Base-by-base conservation (phyloP, 306 rosid species). In the Medicago ruthenica region DNA sequence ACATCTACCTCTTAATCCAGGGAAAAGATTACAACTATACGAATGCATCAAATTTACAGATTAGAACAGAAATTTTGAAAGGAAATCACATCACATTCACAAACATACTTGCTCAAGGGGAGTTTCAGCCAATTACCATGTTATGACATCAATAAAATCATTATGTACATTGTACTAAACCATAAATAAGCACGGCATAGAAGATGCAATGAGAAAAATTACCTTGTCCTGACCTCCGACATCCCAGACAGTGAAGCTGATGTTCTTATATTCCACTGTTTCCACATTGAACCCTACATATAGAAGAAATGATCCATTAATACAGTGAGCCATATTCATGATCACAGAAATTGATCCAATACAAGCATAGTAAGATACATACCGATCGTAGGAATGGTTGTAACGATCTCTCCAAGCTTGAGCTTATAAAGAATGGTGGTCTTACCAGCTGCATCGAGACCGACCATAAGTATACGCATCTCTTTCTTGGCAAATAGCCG, bases 371-470 rank as follows among this genome's bases (percentile, higher is more conserved):
- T 67, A 68, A 24, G 31, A 34, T 47, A 48, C 85, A 41, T 83
- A 93, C 98, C 97, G 39, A 93, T 93, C 59, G 98, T 93, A 57
- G 98, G 98, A 86, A 93, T 93, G 81, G 98, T 93, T 81, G 98
- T 90, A 84, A 93, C 98, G 12, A 93, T 93, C 86, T 93, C 98
- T 60, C 98, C 98, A 57, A 93, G 92, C 91, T 93, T 93, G 84
- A 93, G 94, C 94, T 92, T 93, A 75, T 93, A 93, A 15, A 93
- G 87, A 71, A 93, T 93, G 79, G 97, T 93, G 11, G 98, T 93
- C 93, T 93, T 93, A 90, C 98, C 98, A 58, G 98, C 98, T 11
- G 98, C 98, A 84, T 93, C 97, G 16, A 91, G 98, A 80, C 98
- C 98, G 80, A 93, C 98, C 98, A 93, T 93, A 9, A 93, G 98